Evolutionary conservation across 2,329 filamentous ascomycete species (phyloP).

Genomic region (Rugonectria rugulosa): DNA sequence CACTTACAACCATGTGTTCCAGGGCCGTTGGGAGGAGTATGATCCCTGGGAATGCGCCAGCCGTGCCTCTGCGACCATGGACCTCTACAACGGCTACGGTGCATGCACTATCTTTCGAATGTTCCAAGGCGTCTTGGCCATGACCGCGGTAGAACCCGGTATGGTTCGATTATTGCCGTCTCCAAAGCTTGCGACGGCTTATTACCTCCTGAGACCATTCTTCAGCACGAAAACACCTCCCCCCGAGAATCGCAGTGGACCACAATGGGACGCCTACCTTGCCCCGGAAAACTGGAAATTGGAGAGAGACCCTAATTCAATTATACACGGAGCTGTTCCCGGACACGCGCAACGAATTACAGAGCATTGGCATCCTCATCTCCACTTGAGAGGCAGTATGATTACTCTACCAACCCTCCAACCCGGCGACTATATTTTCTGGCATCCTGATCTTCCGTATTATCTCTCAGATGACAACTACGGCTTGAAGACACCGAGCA

Average conservation of each 20-base stretch:
- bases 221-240: slow-evolving; percentile 55
- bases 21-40: slow-evolving; percentile 62
- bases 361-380: slow-evolving; percentile 65
- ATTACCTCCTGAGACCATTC: slow-evolving; percentile 72
- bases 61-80: slow-evolving; percentile 60
- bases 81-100: slow-evolving; percentile 65
- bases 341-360: slow-evolving; percentile 66
- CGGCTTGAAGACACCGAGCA: slow-evolving; percentile 39
- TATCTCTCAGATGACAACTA: slow-evolving; percentile 56
- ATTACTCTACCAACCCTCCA: slow-evolving; percentile 63
- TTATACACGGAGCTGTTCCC: slow-evolving; percentile 65
- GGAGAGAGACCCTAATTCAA: slow-evolving; percentile 59
- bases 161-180: slow-evolving; percentile 79
- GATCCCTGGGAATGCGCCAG: slow-evolving; percentile 64
- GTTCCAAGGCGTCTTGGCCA: slow-evolving; percentile 64
- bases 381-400: slow-evolving; percentile 60
- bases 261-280: slow-evolving; percentile 60
- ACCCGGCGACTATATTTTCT: slow-evolving; percentile 65
- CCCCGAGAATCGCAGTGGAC: slow-evolving; percentile 49
- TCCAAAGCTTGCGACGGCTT: slow-evolving; percentile 76
- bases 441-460: slow-evolving; percentile 66
- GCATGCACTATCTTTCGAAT: slow-evolving; percentile 66
- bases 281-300: slow-evolving; percentile 54
- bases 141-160: slow-evolving; percentile 65
- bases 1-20: slow-evolving; percentile 62